Evolutionary conservation across 805 yeast genomes (phyloP), one percentile per base, ranked within the genome.

Genomic region (Lachancea cidri): DNA sequence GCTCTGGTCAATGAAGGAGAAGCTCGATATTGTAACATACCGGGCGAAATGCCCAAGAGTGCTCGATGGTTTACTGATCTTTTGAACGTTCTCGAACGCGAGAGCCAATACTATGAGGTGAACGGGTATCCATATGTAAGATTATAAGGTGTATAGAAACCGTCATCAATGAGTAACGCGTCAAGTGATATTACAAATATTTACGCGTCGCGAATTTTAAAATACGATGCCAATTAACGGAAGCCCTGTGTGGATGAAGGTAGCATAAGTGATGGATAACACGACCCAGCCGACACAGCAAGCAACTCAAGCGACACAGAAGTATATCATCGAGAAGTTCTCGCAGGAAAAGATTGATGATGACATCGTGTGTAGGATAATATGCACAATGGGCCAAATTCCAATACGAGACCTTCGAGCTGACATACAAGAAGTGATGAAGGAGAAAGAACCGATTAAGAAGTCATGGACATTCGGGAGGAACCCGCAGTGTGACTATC

Each of bases 391-490:
- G 1, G 82, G 81, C 1, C 78, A 74, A 50, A 68, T 73, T 40
- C 67, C 62, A 9, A 68, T 66, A 35, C 64, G 67, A 31, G 83
- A 78, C 55, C 58, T 78, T 9, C 56, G 58, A 35, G 62, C 60
- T 2, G 68, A 66, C 47, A 44, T 57, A 17, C 47, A 56, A 35
- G 54, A 65, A 37, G 49, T 64, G 44, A 17, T 53, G 5, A 39
- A 43, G 17, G 53, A 50, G 25, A 41, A 43, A 16, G 48, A 48
- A 22, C 38, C 64, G 2, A 60, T 60, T 16, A 62, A 60, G 48
- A 61, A 68, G 48, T 61, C 63, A 17, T 86, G 94, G 94, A 57
- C 66, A 5, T 74, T 88, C 64, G 98, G 98, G 0, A 73, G 98
- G 49, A 78, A 83, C 45, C 57, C 63, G 1, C 44, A 45, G 17